These are phyloP conservation scores for Solanum piurae DNA, from an alignment of 257 asterid species.

Conservation along the genomic window DNA sequence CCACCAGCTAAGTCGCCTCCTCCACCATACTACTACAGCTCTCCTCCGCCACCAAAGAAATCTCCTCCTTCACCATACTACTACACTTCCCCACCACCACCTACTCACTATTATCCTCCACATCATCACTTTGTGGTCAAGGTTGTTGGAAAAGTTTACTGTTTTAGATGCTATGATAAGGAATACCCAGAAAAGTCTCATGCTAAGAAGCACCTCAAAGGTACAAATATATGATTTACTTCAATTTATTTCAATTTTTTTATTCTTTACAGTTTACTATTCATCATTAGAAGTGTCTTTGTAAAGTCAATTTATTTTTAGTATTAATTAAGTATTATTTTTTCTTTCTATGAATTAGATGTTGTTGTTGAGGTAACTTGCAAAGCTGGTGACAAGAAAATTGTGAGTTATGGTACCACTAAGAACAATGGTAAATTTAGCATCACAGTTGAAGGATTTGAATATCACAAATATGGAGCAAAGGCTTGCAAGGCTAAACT, in stretches of 20 bases:
- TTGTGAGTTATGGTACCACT: slow-evolving; percentile 15
- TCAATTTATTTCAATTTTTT: not conserved
- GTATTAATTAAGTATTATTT: not conserved
- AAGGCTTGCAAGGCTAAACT: slow-evolving; percentile 23
- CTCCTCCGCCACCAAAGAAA: not conserved
- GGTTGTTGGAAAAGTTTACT: slow-evolving; percentile 23
- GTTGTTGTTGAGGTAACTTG: slow-evolving; percentile 18
- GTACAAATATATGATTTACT: not conserved
- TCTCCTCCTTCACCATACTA: not conserved
- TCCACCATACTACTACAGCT: not conserved
- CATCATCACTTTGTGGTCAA: slow-evolving; percentile 8
- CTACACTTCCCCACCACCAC: slow-evolving; percentile 11
- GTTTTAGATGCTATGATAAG: slow-evolving; percentile 14
- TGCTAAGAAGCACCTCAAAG: slow-evolving; percentile 20
- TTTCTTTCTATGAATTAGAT: slow-evolving; percentile 1
- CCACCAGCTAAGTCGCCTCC: not conserved
- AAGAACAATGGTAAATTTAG: slow-evolving; percentile 25
- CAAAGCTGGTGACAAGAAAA: slow-evolving; percentile 13
- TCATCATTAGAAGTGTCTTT: not conserved
- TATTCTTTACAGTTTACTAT: not conserved
- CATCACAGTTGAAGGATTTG: slow-evolving; percentile 12
- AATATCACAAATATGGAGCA: slow-evolving; percentile 20
- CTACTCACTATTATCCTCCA: slow-evolving; percentile 1
- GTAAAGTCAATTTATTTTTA: not conserved
- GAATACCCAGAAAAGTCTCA: slow-evolving; percentile 13